A percentile compares a stretch with the other conserved stretches of the same genome.
Evolutionary conservation across 257 asterid species (phyloP).

Genomic region (Rehmannia glutinosa): DNA sequence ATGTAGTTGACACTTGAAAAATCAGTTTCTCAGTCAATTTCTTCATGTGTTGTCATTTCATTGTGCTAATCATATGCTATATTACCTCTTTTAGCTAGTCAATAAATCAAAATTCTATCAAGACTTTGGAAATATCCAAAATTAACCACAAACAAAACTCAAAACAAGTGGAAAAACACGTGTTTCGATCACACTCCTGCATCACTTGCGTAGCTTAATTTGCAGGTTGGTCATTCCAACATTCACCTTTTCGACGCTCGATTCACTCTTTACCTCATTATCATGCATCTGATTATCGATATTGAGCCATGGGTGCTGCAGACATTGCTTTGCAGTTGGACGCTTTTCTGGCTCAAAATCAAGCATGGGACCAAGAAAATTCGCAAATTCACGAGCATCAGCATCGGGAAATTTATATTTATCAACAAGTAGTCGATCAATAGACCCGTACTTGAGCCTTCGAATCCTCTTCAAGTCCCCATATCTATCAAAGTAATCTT

Average conservation of each 20-base stretch:
- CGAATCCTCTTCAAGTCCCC: constrained; percentile 97
- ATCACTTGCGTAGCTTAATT: constrained; percentile 54
- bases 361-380: constrained; percentile 73
- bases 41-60: constrained; percentile 31
- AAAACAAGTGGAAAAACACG: constrained; percentile 27
- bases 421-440: constrained; percentile 70
- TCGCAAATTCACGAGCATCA: constrained; percentile 69
- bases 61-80: constrained; percentile 24
- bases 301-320: constrained; percentile 86
- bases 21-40: constrained; percentile 1
- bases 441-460: constrained; percentile 66
- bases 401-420: constrained; percentile 52
- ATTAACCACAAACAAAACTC: constrained; percentile 34
- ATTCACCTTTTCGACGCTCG: constrained; percentile 46
- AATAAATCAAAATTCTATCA: constrained; percentile 35
- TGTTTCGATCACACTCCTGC: constrained; percentile 3
- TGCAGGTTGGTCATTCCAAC: constrained; percentile 52
- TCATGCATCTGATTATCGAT: constrained; percentile 19
- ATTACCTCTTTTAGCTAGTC: constrained; percentile 36
- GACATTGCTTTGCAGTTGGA: constrained; percentile 85
- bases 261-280: constrained; percentile 41
- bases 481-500: constrained; percentile 84
- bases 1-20: constrained; percentile 14
- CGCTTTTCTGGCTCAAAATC: constrained; percentile 91
- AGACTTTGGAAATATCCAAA: constrained; percentile 22